Conservation (phyloP, 2,329 filamentous ascomycete genomes). For the Exophiala aquamarina region DNA sequence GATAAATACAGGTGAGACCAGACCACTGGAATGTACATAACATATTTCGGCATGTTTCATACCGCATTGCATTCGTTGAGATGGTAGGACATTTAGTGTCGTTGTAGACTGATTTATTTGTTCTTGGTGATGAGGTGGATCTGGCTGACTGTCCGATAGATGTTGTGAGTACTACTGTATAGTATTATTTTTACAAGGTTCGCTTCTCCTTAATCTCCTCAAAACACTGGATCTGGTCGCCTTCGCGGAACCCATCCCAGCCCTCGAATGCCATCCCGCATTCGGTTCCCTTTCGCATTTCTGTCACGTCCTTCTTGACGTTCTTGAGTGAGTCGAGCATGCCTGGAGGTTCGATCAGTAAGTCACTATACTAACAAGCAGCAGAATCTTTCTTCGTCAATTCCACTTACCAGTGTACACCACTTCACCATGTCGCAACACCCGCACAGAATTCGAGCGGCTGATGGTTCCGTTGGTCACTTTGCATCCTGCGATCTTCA, state of each 20-base stretch:
- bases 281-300: slow-evolving; percentile 91
- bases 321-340: slow-evolving; percentile 80
- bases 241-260: slow-evolving; percentile 75
- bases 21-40: no score
- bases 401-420: slow-evolving; percentile 78
- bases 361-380: no score
- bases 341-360: slow-evolving; percentile 61
- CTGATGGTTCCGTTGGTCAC: slow-evolving; percentile 77
- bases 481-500: slow-evolving; percentile 82
- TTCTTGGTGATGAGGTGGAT: no score
- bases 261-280: slow-evolving; percentile 83
- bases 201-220: slow-evolving; percentile 76
- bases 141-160: not conserved
- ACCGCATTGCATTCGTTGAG: no score
- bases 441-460: slow-evolving; percentile 64
- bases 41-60: no score
- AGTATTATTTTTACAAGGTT: slow-evolving; percentile 37
- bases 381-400: no score
- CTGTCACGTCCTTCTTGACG: slow-evolving; percentile 83
- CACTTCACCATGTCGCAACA: slow-evolving; percentile 68
- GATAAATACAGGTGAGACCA: no score
- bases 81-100: no score
- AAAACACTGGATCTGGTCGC: slow-evolving; percentile 85
- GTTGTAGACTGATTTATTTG: no score
- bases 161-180: not conserved